Conservation (phyloP, 2,329 filamentous ascomycete genomes). For the Trichoderma hamatum region DNA sequence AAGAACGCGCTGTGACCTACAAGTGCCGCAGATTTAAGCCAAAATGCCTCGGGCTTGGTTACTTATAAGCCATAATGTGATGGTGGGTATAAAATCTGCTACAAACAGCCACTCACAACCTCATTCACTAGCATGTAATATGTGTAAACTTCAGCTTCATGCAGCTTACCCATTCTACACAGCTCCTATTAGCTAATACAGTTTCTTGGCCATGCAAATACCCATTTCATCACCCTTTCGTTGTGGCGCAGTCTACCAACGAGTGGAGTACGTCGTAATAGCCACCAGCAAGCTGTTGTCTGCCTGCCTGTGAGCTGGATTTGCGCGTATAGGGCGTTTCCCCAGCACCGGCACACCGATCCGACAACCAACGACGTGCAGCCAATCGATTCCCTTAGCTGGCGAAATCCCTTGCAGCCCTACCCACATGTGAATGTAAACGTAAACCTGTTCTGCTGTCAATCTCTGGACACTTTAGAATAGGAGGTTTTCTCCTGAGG, state of each 20-base stretch:
- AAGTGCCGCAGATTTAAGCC: background rate
- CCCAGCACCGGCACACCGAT: slow-evolving; percentile 13
- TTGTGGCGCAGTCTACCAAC: background rate
- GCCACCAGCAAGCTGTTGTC: background rate
- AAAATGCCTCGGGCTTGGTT: background rate
- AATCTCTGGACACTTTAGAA: background rate
- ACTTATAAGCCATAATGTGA: background rate
- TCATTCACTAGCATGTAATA: background rate
- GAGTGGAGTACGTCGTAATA: background rate
- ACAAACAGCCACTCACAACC: background rate
- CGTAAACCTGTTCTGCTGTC: background rate
- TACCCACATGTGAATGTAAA: slow-evolving; percentile 17
- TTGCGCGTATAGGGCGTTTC: background rate
- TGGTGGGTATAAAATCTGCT: background rate
- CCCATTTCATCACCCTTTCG: background rate
- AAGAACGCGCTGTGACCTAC: background rate
- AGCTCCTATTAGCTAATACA: background rate
- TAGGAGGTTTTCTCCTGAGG: background rate
- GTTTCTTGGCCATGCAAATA: background rate
- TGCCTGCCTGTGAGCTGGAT: background rate
- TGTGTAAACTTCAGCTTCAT: background rate
- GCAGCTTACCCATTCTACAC: background rate
- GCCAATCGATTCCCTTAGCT: background rate
- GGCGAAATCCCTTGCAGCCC: slow-evolving; percentile 11
- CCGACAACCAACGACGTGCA: background rate